Base-by-base conservation (phyloP, 2,329 filamentous ascomycete genomes). In the Arthrobotrys entomopaga region DNA sequence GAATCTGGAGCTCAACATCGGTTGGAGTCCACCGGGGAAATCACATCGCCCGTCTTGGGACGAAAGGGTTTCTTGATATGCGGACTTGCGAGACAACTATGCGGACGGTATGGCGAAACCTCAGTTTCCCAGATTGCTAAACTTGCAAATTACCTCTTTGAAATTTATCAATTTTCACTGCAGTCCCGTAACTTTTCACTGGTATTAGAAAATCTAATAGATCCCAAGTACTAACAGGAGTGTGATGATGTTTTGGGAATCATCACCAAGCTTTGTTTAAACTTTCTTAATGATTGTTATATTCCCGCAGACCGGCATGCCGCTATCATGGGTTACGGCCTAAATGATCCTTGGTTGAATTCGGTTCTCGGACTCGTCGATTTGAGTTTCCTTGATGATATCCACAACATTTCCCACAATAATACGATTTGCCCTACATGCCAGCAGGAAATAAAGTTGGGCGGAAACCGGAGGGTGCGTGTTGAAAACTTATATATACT, bases 101-200 rank as follows among this genome's bases (percentile, higher is more conserved):
- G 11, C 20, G 20, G 19, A 13, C 22, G 22, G 19, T 22, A 53
- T 49, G 4, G 24, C 24, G 8, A 20, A 20, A 49, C 46, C 2
- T 29, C 20, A 11, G 3, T 26, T 3, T 26, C 24, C 24, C 24
- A 26, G 24, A 26, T 7, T 7, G 22, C 19, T 10, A 13, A 3
- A 3, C 49, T 53, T 6, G 8, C 49, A 29, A 53, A 11, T 11
- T 53, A 53, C 22, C 49, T 53, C 11, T 53, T 53, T 29, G 19
- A 22, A 53, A 3, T 4, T 8, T 53, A 53, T 29, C 22, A 10
- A 22, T 26, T 10, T 29, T 15, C n/a, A n/a, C n/a, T n/a, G n/a
- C n/a, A n/a, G n/a, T n/a, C n/a, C n/a, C n/a, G n/a, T n/a, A n/a
- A n/a, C n/a, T n/a, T n/a, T n/a, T n/a, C n/a, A 15, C 49, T 13